phyloP scores from a whole-genome alignment of 2,329 filamentous ascomycete genomes.

The Escovopsis weberi region DNA sequence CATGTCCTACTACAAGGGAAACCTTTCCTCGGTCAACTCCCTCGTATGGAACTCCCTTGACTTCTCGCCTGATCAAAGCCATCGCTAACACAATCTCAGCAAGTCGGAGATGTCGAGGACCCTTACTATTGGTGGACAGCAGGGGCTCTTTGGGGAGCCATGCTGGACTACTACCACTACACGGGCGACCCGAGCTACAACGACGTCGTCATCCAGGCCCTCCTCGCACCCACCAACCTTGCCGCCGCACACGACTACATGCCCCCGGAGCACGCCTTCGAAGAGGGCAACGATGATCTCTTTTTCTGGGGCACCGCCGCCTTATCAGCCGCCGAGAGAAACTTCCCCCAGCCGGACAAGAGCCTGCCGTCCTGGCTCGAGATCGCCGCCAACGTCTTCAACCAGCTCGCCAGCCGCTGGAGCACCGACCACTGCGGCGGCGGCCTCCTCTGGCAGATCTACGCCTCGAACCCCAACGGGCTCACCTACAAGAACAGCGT shows the following conservation, averaged over 20 bases:
- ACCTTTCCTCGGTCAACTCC: conserved; percentile 33
- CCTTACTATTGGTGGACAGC: conserved; percentile 59
- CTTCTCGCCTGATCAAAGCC: neutral
- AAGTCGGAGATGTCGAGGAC: conserved; percentile 46
- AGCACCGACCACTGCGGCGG: conserved; percentile 52
- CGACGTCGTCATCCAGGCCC: conserved; percentile 39
- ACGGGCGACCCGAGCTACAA: conserved; percentile 51
- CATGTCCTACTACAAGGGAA: conserved; percentile 51
- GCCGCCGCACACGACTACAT: conserved; percentile 47
- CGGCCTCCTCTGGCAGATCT: conserved; percentile 73
- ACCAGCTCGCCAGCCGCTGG: conserved; percentile 57
- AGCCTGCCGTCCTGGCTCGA: conserved; percentile 48
- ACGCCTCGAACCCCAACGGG: conserved; percentile 54
- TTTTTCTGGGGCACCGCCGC: conserved; percentile 58
- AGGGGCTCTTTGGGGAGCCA: conserved; percentile 50
- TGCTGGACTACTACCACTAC: conserved; percentile 56
- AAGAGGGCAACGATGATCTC: conserved; percentile 62
- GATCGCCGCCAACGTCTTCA: conserved; percentile 57
- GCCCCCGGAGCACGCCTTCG: conserved; percentile 36
- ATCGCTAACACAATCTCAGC: conserved; percentile 15
- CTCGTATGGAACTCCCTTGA: conserved; percentile 18
- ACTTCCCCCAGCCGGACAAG: conserved; percentile 46
- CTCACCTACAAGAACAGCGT: conserved; percentile 74
- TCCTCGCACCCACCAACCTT: conserved; percentile 39
- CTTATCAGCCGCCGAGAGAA: conserved; percentile 53